Conservation (phyloP, 306 rosid species). For the Castanea mollissima region DNA sequence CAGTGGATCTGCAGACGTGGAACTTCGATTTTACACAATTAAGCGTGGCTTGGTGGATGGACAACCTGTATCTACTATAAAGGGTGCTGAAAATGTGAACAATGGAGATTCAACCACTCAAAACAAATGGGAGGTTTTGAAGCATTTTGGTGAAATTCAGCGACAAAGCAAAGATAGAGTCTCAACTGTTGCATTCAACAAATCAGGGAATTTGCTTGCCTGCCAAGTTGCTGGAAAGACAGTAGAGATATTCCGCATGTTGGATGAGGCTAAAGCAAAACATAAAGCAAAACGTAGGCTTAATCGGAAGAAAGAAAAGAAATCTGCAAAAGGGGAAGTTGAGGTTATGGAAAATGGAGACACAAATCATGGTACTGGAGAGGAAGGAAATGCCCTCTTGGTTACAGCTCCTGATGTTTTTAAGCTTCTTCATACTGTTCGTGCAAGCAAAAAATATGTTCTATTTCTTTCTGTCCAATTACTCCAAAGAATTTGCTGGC, state of each 20-base stretch:
- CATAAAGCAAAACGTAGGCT: slow-evolving; percentile 83
- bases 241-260: slow-evolving; percentile 70
- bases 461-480: slow-evolving; percentile 76
- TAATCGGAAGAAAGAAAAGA: slow-evolving; percentile 80
- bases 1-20: slow-evolving; percentile 85
- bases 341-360: slow-evolving; percentile 47
- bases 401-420: slow-evolving; percentile 74
- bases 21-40: slow-evolving; percentile 73
- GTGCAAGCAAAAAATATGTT: slow-evolving; percentile 88
- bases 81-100: slow-evolving; percentile 24
- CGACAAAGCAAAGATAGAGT: slow-evolving; percentile 87
- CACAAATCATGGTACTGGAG: slow-evolving; percentile 36
- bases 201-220: slow-evolving; percentile 77
- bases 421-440: slow-evolving; percentile 74
- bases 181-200: slow-evolving; percentile 75
- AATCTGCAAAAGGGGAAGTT: slow-evolving; percentile 50
- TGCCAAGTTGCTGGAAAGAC: slow-evolving; percentile 93
- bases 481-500: slow-evolving; percentile 69
- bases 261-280: slow-evolving; percentile 83
- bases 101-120: slow-evolving; percentile 40
- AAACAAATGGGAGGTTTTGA: slow-evolving; percentile 77
- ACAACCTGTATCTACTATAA: slow-evolving; percentile 26
- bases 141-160: slow-evolving; percentile 79
- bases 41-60: slow-evolving; percentile 51
- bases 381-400: slow-evolving; percentile 35